phyloP scores from a whole-genome alignment of 2,329 filamentous ascomycete species.

The Ceratocystis harringtonii region DNA sequence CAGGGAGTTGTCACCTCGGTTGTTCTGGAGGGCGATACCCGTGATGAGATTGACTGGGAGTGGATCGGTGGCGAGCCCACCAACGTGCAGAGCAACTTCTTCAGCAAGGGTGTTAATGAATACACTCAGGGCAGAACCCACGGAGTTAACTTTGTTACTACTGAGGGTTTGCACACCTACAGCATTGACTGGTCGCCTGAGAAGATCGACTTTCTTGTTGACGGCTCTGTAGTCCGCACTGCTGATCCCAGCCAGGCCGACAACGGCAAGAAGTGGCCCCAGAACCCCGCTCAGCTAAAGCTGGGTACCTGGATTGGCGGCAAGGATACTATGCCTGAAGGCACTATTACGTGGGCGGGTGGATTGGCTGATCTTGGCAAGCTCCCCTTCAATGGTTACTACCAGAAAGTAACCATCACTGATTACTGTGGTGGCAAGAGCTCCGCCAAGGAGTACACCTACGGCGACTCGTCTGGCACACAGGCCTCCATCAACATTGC shows the following conservation, averaged over 20 bases:
- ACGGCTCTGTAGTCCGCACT: slow-evolving; percentile 33
- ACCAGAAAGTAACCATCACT: slow-evolving; percentile 39
- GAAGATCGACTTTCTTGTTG: slow-evolving; percentile 44
- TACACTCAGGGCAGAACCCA: slow-evolving; percentile 36
- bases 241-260: slow-evolving; percentile 35
- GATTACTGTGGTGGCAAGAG: slow-evolving; percentile 39
- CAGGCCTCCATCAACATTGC: slow-evolving; percentile 38
- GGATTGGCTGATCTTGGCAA: slow-evolving; percentile 43
- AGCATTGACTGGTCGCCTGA: slow-evolving; percentile 51
- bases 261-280: slow-evolving; percentile 36
- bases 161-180: slow-evolving; percentile 44
- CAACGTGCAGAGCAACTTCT: slow-evolving; percentile 76
- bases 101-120: slow-evolving; percentile 49
- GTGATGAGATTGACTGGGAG: slow-evolving; percentile 60
- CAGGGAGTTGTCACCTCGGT: slow-evolving; percentile 62
- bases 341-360: slow-evolving; percentile 54
- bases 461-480: slow-evolving; percentile 34
- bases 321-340: slow-evolving; percentile 32
- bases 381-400: slow-evolving; percentile 40
- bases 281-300: slow-evolving; percentile 54
- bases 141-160: slow-evolving; percentile 28
- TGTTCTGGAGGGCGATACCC: slow-evolving; percentile 58
- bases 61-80: slow-evolving; percentile 54
- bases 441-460: slow-evolving; percentile 34
- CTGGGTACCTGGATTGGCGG: slow-evolving; percentile 43